Conservation (phyloP, 2,329 filamentous ascomycete species). For the Mycosphaerella sp. region DNA sequence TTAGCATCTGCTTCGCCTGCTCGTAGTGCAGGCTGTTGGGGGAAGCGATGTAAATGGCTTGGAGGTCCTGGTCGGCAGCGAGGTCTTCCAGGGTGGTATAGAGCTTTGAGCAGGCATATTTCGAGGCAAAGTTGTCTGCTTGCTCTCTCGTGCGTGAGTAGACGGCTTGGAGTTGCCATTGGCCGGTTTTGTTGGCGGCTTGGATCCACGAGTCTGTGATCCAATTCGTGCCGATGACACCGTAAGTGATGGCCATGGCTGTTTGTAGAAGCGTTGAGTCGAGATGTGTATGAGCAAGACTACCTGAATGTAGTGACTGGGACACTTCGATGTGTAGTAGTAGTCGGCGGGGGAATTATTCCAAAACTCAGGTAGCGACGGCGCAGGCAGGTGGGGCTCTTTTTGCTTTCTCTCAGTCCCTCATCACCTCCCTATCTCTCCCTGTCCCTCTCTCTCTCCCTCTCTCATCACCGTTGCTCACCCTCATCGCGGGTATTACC, state of each 20-base stretch:
- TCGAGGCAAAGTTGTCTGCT: constrained; percentile 39
- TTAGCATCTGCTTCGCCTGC: constrained; percentile 40
- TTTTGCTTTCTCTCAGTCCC: too few species aligned
- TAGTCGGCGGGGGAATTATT: too few species aligned
- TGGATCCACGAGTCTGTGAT: constrained; percentile 46
- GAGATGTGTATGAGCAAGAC: too few species aligned
- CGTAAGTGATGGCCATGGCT: constrained; percentile 36
- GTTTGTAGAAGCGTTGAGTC: not conserved
- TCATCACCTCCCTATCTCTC: too few species aligned
- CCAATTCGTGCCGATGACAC: constrained; percentile 45
- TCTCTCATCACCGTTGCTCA: too few species aligned
- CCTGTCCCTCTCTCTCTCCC: too few species aligned
- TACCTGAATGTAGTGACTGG: too few species aligned
- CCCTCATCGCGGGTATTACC: too few species aligned
- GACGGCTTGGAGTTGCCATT: constrained; percentile 42
- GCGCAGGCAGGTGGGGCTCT: too few species aligned
- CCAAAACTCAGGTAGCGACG: too few species aligned
- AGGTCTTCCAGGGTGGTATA: constrained; percentile 40
- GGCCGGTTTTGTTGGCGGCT: constrained; percentile 38
- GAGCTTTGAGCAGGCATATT: constrained; percentile 34
- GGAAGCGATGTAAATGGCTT: constrained; percentile 45
- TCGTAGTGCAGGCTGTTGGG: constrained; percentile 45
- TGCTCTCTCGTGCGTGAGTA: constrained; percentile 43
- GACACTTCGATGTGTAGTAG: too few species aligned
- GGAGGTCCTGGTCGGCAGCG: constrained; percentile 35